These are phyloP conservation scores for Domatiomyces catenatus DNA, from an alignment of 2,329 filamentous ascomycete genomes.

Conservation along the genomic window DNA sequence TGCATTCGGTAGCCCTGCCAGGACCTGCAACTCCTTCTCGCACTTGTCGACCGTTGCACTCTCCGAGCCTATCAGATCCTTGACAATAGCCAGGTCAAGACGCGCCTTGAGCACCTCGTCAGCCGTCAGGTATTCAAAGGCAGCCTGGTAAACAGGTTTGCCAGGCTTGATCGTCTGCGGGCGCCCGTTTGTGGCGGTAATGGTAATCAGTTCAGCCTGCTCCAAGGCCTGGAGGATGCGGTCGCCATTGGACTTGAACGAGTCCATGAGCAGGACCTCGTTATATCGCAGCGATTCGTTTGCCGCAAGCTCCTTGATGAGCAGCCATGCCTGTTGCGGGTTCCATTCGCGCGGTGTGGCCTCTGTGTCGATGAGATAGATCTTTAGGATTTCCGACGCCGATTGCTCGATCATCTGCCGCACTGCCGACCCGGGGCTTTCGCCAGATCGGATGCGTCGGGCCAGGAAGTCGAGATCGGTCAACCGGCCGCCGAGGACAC, in stretches of 20 bases:
- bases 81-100: conserved; percentile 56
- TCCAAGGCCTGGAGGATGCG: conserved; percentile 63
- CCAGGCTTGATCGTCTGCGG: conserved; percentile 65
- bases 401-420: conserved; percentile 79
- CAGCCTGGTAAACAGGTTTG: conserved; percentile 72
- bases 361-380: conserved; percentile 58
- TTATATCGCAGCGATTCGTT: conserved; percentile 59
- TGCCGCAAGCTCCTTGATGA: conserved; percentile 65
- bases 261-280: conserved; percentile 60
- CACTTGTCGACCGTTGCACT: conserved; percentile 59
- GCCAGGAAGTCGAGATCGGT: conserved; percentile 90
- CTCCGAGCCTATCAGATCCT: conserved; percentile 56
- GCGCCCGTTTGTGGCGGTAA: conserved; percentile 57
- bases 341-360: conserved; percentile 54
- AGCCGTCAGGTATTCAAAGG: conserved; percentile 55
- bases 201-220: conserved; percentile 69
- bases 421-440: conserved; percentile 63
- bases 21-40: conserved; percentile 57
- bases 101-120: conserved; percentile 60
- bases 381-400: conserved; percentile 79
- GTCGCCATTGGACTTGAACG: conserved; percentile 61
- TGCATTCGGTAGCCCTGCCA: conserved; percentile 60
- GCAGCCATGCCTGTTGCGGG: conserved; percentile 73
- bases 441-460: conserved; percentile 74
- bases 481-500: conserved; percentile 72